Conservation (phyloP, 176 grass and related monocot species). For the Sorghum bicolor region Sorghum_bicolor_NCBIv3 NC_012874.2:4281001-4281500, state of each 20-base stretch:
- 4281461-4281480: background rate
- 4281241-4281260: constrained; percentile 47
- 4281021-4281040: constrained; percentile 12
- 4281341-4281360: background rate
- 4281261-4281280: constrained; percentile 43
- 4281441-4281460: constrained; percentile 40
- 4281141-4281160: background rate
- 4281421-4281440: constrained; percentile 33
- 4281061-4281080: constrained; percentile 1
- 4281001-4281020: background rate
- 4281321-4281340: constrained; percentile 21
- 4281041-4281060: constrained; percentile 21
- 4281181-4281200: constrained; percentile 22
- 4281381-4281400: constrained; percentile 44
- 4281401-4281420: background rate
- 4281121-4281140: constrained; percentile 1
- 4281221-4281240: constrained; percentile 38
- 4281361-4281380: constrained; percentile 56
- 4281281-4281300: constrained; percentile 21
- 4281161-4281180: background rate
- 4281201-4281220: constrained; percentile 33
- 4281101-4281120: background rate
- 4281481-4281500: background rate
- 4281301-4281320: background rate
- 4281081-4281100: background rate